Evolutionary conservation across 1,284 basidiomycete species (phyloP).

Genomic region (Boletus chippewaensis): DNA sequence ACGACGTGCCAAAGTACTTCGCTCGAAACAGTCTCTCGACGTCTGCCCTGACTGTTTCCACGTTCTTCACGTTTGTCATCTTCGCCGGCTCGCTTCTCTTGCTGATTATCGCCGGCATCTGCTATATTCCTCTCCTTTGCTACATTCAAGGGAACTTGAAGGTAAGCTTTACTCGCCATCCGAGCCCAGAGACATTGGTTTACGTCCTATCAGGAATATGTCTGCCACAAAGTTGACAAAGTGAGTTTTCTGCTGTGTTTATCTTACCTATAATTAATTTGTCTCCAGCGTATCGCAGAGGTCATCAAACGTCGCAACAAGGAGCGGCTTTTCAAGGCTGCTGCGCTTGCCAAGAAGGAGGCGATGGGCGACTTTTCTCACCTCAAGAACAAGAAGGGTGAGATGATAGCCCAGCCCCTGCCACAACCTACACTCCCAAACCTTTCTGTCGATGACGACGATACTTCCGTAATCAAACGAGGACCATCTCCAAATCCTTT

Average conservation of each 20-base stretch:
- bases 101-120: constrained; percentile 77
- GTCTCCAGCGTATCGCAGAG: constrained; percentile 73
- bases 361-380: constrained; percentile 86
- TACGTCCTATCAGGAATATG: constrained; percentile 71
- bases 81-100: constrained; percentile 81
- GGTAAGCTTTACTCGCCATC: constrained; percentile 36
- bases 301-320: constrained; percentile 91
- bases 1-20: constrained; percentile 65
- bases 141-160: constrained; percentile 96
- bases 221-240: constrained; percentile 98
- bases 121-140: constrained; percentile 88
- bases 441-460: constrained; percentile 78
- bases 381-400: constrained; percentile 90
- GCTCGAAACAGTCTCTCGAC: constrained; percentile 66
- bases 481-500: constrained; percentile 49
- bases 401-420: constrained; percentile 72
- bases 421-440: constrained; percentile 97
- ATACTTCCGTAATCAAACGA: constrained; percentile 54
- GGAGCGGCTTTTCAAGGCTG: constrained; percentile 77
- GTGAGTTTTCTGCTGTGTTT: constrained; percentile 34
- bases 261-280: constrained; percentile 7
- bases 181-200: neutral
- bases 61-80: constrained; percentile 85
- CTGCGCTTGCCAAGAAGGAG: constrained; percentile 83
- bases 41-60: constrained; percentile 78